Evolutionary conservation across 495 filamentous ascomycete genomes (phyloP).

Genomic region (Apiosordaria backusii): DNA sequence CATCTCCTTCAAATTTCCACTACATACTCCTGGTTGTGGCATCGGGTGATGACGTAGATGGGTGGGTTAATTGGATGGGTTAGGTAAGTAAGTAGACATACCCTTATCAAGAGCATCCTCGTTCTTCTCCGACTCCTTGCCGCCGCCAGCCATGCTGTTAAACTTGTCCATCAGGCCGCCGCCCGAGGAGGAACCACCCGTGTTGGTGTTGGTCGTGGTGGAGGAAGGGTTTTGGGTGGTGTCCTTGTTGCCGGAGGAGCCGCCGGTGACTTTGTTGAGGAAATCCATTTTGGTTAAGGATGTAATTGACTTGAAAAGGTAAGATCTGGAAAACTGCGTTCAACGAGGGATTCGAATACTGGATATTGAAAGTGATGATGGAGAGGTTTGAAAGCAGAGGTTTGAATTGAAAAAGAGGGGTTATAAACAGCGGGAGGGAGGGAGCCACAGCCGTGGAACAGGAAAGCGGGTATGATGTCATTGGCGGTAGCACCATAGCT

Average conservation of each 20-base stretch:
- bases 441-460: too few species aligned
- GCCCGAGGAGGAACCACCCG: neutral
- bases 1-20: neutral
- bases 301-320: neutral
- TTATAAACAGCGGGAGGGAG: too few species aligned
- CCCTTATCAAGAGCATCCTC: constrained; percentile 64
- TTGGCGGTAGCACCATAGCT: too few species aligned
- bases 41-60: neutral
- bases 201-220: neutral
- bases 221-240: constrained; percentile 9
- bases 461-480: too few species aligned
- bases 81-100: constrained; percentile 18
- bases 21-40: neutral
- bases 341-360: too few species aligned
- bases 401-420: too few species aligned
- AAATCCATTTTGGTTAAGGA: constrained; percentile 15
- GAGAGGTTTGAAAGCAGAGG: too few species aligned
- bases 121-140: constrained; percentile 60
- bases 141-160: constrained; percentile 59
- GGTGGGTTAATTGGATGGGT: neutral
- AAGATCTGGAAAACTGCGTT: too few species aligned
- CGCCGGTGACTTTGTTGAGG: constrained; percentile 19
- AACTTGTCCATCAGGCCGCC: constrained; percentile 51
- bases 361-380: too few species aligned
- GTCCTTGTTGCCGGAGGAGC: constrained; percentile 8